phyloP scores from a whole-genome alignment of 2,329 filamentous ascomycete species.

The Verticillium zaregamsianum region DNA sequence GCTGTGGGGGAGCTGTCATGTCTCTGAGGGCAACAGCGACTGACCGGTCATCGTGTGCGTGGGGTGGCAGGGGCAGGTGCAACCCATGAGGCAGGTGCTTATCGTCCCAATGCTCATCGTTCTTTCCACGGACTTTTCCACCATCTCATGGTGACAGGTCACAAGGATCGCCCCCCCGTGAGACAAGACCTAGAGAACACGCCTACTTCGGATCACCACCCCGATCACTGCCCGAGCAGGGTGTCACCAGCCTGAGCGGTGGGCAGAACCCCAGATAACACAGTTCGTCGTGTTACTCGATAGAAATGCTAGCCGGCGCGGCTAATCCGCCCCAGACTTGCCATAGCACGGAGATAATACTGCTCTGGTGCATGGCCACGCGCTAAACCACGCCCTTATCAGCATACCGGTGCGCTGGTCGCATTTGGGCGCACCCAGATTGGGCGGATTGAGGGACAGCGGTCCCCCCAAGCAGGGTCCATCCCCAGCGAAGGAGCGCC shows the following conservation, averaged over 20 bases:
- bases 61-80: not conserved
- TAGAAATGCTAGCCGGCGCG: not conserved
- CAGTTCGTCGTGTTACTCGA: not conserved
- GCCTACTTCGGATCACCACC: not conserved
- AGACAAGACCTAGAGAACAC: not conserved
- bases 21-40: not conserved
- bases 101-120: not conserved
- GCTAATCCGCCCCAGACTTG: not conserved
- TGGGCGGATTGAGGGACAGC: not conserved
- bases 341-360: not conserved
- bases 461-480: not conserved
- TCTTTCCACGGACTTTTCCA: not conserved
- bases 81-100: not conserved
- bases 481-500: not conserved
- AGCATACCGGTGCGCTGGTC: not conserved
- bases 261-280: not conserved
- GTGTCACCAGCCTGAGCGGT: not conserved
- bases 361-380: not conserved
- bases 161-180: not conserved
- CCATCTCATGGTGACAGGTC: not conserved
- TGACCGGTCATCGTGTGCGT: not conserved
- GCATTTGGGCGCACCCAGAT: not conserved
- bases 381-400: not conserved
- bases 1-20: not conserved
- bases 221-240: not conserved